Base-by-base conservation (phyloP, 805 yeast genomes). In the Suhomyces faveliae region DNA sequence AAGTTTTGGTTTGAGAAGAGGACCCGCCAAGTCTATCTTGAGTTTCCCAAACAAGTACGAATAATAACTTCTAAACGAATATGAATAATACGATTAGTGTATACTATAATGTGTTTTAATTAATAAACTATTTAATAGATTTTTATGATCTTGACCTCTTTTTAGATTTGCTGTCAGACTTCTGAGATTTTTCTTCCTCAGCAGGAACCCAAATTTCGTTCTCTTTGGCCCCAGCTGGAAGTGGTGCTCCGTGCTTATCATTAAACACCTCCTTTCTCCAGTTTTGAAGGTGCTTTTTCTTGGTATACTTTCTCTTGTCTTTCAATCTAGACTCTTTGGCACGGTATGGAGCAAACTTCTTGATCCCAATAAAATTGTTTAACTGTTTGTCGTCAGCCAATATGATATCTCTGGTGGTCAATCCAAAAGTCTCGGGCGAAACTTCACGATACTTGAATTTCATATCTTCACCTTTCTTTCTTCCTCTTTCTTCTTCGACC, bases 341-440 rank as follows among this genome's bases (percentile, higher is more conserved):
- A 64, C 97, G 82, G 65, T 88, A 94, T 23, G 98, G 92, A 0
- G 98, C 97, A 55, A 94, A 83, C 66, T 91, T 91, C 73, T 92
- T 92, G 58, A 94, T 71, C 19, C 97, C 94, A 49, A 90, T 84
- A 59, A 77, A 90, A 48, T 84, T 85, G 67, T 94, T 94, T 66
- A 94, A 75, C 42, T 85, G 87, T 51, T 78, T 76, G 64, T 94
- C 99, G 60, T 88, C 92, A 11, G 99, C 99, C 49, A 89, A 70
- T 46, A 94, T 73, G 42, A 94, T 94, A 58, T 94, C 99, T 52
- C 94, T 77, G 0, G 94, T 79, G 0, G 87, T 76, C 42, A 94
- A 75, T 10, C 98, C 98, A 69, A 80, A 94, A 8, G 90, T 72
- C 60, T 94, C 98, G 7, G 99, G 97, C 1, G 96, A 90, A 3